Conservation (phyloP, 306 rosid species). For the Quercus glauca region DNA sequence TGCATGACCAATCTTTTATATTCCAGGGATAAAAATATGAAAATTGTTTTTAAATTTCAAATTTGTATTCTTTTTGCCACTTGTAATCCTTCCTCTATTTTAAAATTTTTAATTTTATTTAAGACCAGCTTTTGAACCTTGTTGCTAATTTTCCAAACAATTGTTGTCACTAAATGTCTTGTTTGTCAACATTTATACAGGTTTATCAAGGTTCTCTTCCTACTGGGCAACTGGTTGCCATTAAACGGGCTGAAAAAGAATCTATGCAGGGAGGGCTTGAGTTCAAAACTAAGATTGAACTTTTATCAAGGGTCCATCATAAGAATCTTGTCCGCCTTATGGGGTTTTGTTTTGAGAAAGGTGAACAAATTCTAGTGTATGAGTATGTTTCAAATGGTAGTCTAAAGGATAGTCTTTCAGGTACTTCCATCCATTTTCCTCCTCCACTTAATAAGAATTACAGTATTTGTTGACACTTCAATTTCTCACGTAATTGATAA, state of each 20-base stretch:
- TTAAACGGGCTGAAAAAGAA: slow-evolving; percentile 62
- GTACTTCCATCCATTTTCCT: slow-evolving; percentile 31
- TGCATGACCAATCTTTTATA: too few species aligned
- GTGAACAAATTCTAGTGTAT: slow-evolving; percentile 82
- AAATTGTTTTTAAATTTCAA: too few species aligned
- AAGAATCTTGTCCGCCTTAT: slow-evolving; percentile 71
- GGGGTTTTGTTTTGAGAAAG: slow-evolving; percentile 77
- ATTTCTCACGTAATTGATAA: too few species aligned
- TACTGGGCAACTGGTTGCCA: slow-evolving; percentile 56
- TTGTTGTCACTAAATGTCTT: too few species aligned
- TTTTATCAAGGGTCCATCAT: slow-evolving; percentile 85
- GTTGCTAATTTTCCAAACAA: too few species aligned
- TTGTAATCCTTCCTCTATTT: too few species aligned
- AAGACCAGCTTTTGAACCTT: too few species aligned
- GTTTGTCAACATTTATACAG: slow-evolving; percentile 23
- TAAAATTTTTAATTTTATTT: too few species aligned
- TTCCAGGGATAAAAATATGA: too few species aligned
- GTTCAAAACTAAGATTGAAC: slow-evolving; percentile 84
- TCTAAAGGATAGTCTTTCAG: slow-evolving; percentile 63
- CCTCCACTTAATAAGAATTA: neutral
- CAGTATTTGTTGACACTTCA: too few species aligned
- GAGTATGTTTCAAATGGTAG: slow-evolving; percentile 73
- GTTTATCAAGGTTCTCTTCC: slow-evolving; percentile 66
- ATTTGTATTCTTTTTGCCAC: too few species aligned
- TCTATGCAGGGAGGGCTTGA: slow-evolving; percentile 72